These are phyloP conservation scores for Fusarium sp. DNA, from an alignment of 2,329 filamentous ascomycete species.

Conservation along the genomic window DNA sequence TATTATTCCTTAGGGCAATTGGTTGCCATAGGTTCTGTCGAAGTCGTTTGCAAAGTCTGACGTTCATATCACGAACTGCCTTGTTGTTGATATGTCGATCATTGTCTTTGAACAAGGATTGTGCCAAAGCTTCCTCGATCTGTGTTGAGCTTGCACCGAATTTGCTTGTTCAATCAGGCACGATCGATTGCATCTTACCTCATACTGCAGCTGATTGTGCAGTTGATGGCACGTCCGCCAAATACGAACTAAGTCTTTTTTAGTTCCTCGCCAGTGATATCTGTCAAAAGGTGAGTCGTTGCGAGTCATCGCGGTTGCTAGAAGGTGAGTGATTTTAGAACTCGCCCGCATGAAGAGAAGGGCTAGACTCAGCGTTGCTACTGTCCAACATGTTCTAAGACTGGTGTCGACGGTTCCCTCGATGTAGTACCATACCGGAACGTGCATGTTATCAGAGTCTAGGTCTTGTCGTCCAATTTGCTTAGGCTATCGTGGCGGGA, in stretches of 20 bases:
- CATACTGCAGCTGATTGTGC: slow-evolving; percentile 7
- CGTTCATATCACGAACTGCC: slow-evolving; percentile 8
- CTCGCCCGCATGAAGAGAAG: neutral
- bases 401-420: neutral
- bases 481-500: slow-evolving; percentile 5
- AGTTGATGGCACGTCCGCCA: neutral
- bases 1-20: slow-evolving; percentile 6
- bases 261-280: slow-evolving; percentile 13
- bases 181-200: slow-evolving; percentile 20
- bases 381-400: neutral
- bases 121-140: slow-evolving; percentile 13
- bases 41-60: slow-evolving; percentile 8
- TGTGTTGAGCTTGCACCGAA: neutral
- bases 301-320: slow-evolving; percentile 17
- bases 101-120: slow-evolving; percentile 9
- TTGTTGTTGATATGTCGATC: slow-evolving; percentile 33
- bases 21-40: neutral
- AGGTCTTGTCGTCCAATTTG: neutral
- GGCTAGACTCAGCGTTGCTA: neutral
- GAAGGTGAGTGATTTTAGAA: neutral
- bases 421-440: slow-evolving; percentile 1
- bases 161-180: slow-evolving; percentile 7
- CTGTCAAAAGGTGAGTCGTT: slow-evolving; percentile 1
- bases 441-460: neutral
- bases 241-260: neutral